Conservation (phyloP, 23 red algal genomes). For the Rhodosorus marinus region DNA sequence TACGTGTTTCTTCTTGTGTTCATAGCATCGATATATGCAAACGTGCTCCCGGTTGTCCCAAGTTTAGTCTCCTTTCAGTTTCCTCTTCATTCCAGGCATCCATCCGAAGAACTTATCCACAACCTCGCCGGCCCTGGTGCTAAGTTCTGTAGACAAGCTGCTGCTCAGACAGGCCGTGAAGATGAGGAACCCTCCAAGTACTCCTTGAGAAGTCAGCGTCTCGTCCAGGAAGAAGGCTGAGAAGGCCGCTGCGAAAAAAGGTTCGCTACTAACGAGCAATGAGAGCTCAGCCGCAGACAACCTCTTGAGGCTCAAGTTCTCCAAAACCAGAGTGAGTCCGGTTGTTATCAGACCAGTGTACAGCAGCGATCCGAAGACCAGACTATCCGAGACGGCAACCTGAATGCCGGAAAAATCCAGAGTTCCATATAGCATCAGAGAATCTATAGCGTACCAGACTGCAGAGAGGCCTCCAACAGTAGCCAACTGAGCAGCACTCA, state of each 20-base stretch:
- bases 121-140: too few species aligned
- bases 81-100: too few species aligned
- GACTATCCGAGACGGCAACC: not conserved
- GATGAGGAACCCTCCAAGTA: constrained; percentile 38
- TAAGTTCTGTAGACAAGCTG: too few species aligned
- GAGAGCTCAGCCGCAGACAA: constrained; percentile 44
- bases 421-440: too few species aligned
- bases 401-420: not conserved
- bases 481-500: too few species aligned
- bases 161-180: constrained; percentile 44
- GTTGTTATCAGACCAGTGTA: constrained; percentile 65
- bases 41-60: too few species aligned
- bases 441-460: too few species aligned
- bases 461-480: too few species aligned
- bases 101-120: too few species aligned
- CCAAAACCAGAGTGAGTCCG: constrained; percentile 28
- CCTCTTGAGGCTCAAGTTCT: constrained; percentile 24
- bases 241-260: constrained; percentile 54
- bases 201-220: constrained; percentile 14
- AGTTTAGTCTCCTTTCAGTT: too few species aligned
- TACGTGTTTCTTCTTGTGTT: too few species aligned
- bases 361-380: constrained; percentile 4
- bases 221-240: constrained; percentile 36
- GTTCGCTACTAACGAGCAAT: constrained; percentile 51
- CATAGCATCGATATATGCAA: too few species aligned